Conservation (phyloP, 192 early-diverging fungal species). For the Linnemannia zychae region DNA sequence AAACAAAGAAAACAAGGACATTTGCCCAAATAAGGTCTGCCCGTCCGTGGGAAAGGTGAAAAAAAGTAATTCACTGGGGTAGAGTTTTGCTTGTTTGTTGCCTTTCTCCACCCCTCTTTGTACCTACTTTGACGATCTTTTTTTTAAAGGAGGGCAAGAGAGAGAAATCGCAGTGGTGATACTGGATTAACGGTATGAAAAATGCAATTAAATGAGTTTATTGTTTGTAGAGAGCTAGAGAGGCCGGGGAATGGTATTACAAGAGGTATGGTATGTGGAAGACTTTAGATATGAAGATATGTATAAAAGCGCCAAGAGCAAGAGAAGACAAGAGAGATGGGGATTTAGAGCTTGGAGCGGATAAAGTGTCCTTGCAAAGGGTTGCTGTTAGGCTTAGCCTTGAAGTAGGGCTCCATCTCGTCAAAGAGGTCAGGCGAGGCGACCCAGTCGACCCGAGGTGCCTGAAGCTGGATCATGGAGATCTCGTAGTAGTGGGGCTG, state of each 20-base stretch:
- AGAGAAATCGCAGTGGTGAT: not conserved
- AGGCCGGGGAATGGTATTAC: not conserved
- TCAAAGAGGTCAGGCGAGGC: constrained; percentile 1
- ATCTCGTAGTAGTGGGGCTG: not conserved
- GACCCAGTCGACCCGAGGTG: not conserved
- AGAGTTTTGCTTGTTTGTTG: not conserved
- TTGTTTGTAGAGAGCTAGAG: not conserved
- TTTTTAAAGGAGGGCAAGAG: too few species aligned
- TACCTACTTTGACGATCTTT: not conserved
- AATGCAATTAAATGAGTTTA: not conserved
- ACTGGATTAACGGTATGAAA: not conserved
- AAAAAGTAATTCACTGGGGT: not conserved
- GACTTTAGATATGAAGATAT: not conserved
- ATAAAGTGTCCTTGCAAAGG: too few species aligned
- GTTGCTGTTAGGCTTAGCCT: not conserved
- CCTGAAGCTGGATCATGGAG: constrained; percentile 3
- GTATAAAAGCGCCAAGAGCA: not conserved
- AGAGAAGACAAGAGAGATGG: not conserved
- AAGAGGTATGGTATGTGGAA: not conserved
- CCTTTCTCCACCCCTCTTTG: not conserved
- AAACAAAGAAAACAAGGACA: not conserved
- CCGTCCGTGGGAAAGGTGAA: constrained; percentile 1
- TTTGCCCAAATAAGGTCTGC: not conserved
- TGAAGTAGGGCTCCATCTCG: constrained; percentile 4
- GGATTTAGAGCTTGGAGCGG: not conserved